A percentile compares a stretch with the other conserved stretches of the same genome.
phyloP scores from a whole-genome alignment of 2,329 filamentous ascomycete species.

The Zymoseptoria tritici region DNA sequence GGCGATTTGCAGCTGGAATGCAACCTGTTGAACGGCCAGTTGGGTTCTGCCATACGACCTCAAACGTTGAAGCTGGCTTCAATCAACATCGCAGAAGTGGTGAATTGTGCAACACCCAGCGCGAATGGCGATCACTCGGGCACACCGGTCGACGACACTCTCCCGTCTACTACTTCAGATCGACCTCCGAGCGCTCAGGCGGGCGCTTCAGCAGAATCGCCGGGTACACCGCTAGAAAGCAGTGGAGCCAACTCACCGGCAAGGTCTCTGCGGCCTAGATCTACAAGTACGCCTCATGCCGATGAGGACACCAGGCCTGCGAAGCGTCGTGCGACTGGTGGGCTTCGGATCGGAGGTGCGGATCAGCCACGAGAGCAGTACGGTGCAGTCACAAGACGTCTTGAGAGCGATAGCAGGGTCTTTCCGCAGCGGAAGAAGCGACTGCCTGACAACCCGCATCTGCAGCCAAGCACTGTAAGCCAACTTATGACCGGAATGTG shows the following conservation, averaged over 20 bases:
- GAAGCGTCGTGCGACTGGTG: slow-evolving; percentile 28
- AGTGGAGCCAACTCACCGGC: not conserved
- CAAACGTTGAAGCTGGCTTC: slow-evolving; percentile 11
- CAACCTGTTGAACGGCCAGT: slow-evolving; percentile 9
- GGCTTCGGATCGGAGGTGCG: slow-evolving; percentile 22
- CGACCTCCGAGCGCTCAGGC: not conserved
- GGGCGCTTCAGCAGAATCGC: not conserved
- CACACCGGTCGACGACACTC: not conserved
- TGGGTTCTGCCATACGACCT: slow-evolving; percentile 1
- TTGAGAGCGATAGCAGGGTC: slow-evolving; percentile 18
- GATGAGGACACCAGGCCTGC: slow-evolving; percentile 35
- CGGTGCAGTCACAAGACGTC: slow-evolving; percentile 10
- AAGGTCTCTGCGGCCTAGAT: slow-evolving; percentile 7
- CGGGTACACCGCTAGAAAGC: not conserved
- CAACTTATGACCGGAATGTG: slow-evolving; percentile 45
- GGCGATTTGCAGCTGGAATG: slow-evolving; percentile 16
- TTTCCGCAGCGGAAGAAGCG: slow-evolving; percentile 25
- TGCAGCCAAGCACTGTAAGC: slow-evolving; percentile 42
- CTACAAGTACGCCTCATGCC: not conserved
- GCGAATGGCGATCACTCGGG: not conserved
- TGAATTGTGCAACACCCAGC: not conserved
- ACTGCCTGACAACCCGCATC: slow-evolving; percentile 31
- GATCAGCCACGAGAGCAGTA: not conserved
- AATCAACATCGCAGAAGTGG: slow-evolving; percentile 9
- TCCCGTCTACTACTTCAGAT: not conserved